Base-by-base conservation (phyloP, 2,329 filamentous ascomycete genomes). In the Pyrenophora seminiperda region DNA sequence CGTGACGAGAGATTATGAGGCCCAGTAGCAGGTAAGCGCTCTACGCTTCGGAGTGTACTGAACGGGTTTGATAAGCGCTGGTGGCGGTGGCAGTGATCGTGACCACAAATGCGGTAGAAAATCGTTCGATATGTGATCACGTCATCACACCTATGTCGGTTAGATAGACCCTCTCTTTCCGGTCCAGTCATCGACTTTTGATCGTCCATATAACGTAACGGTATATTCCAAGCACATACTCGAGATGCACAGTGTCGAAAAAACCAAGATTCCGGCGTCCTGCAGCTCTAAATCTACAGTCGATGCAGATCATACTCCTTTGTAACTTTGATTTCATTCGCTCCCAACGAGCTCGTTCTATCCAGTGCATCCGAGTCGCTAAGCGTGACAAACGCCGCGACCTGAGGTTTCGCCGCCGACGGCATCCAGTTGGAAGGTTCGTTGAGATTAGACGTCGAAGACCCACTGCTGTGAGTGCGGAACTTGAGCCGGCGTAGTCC, bases 231-330 rank as follows among this genome's bases (percentile, higher is more conserved):
- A n/a, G n/a, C n/a, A n/a, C n/a, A n/a, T n/a, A n/a, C n/a, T n/a
- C n/a, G n/a, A n/a, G n/a, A n/a, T 68, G 36, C 66, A 69, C 45
- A 70, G 71, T 47, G 70, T 71, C 6, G 71, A 44, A 30, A 71
- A 71, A 1, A 27, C 10, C 7, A 27, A 11, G 9, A 27, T 27
- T 22, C 13, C 13, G 24, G 24, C 10, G 24, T 11, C 24, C n/a
- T n/a, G 24, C 20, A 4, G 20, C 27, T 33, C 34, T 29, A 33
- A 7, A 47, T n/a, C 54, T 30, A 57, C 31, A 57, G 24, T 19
- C 51, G 40, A 37, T 57, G 55, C n/a, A 62, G 43, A 32, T 56
- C 57, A 24, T 61, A 62, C 34, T 62, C 53, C 29, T 61, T 62
- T 3, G 53, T 58, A 17, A 62, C 54, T 40, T 59, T 59, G 5